Conservation (phyloP, 768 basidiomycete genomes). For the Lactifluus subvellereus region DNA sequence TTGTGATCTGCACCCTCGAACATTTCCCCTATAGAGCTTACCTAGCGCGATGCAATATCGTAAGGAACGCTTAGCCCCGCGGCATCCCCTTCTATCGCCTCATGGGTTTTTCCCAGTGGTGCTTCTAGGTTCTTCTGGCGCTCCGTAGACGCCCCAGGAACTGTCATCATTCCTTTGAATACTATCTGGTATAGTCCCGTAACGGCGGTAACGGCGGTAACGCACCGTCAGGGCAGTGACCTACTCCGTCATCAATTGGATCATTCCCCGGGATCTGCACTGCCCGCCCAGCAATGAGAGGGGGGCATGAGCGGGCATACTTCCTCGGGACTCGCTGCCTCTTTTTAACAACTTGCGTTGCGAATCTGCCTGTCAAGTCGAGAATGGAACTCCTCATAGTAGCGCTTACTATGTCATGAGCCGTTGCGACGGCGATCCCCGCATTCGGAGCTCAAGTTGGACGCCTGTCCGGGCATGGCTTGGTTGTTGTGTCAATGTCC, state of each 20-base stretch:
- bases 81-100: background rate
- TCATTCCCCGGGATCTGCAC: background rate
- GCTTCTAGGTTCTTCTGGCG: constrained; percentile 1
- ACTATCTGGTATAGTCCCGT: too few species aligned
- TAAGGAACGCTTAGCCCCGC: background rate
- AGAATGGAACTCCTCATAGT: background rate
- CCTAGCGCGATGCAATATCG: too few species aligned
- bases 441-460: background rate
- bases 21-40: too few species aligned
- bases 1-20: too few species aligned
- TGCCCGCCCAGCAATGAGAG: background rate
- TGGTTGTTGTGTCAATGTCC: too few species aligned
- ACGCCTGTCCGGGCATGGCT: too few species aligned
- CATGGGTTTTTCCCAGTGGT: background rate
- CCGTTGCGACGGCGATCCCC: background rate
- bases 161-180: background rate
- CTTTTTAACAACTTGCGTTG: too few species aligned
- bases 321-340: too few species aligned
- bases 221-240: background rate
- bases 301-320: too few species aligned
- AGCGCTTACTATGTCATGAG: too few species aligned
- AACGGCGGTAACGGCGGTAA: background rate
- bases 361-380: background rate
- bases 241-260: background rate
- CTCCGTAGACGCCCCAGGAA: constrained; percentile 5